A percentile compares a stretch with the other conserved stretches of the same genome.
Conservation (phyloP, 2,329 filamentous ascomycete genomes). For the Pyrenochaeta sp. region DNA sequence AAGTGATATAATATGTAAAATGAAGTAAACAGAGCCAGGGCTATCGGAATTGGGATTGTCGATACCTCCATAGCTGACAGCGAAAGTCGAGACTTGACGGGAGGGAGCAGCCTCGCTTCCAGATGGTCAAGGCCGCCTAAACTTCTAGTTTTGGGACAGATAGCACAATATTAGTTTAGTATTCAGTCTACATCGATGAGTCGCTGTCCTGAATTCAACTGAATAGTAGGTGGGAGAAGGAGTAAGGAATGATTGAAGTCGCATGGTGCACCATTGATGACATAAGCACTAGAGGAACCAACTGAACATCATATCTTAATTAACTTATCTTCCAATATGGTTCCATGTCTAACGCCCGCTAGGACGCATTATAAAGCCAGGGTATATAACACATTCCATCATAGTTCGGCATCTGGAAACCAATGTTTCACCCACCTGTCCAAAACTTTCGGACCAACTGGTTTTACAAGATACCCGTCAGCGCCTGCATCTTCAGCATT, state of each 20-base stretch:
- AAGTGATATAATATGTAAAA: conserved; percentile 17
- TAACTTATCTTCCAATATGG: background rate
- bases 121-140: background rate
- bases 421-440: conserved; percentile 31
- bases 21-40: conserved; percentile 2
- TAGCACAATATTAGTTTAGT: no score
- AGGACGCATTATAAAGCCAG: background rate
- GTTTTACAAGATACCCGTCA: conserved; percentile 44
- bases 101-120: background rate
- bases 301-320: background rate
- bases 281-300: no score
- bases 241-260: no score
- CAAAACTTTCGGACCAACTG: conserved; percentile 40
- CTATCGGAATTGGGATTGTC: conserved; percentile 4
- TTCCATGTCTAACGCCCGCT: background rate
- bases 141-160: no score
- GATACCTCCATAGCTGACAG: conserved; percentile 5
- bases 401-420: conserved; percentile 23
- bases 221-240: no score
- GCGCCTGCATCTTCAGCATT: conserved; percentile 38
- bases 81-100: background rate
- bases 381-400: background rate
- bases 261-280: no score
- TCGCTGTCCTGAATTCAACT: no score
- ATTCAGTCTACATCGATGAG: no score